Evolutionary conservation across 805 yeast species (phyloP), one percentile per base, ranked within the genome.

Genomic region (Metschnikowia proteae): DNA sequence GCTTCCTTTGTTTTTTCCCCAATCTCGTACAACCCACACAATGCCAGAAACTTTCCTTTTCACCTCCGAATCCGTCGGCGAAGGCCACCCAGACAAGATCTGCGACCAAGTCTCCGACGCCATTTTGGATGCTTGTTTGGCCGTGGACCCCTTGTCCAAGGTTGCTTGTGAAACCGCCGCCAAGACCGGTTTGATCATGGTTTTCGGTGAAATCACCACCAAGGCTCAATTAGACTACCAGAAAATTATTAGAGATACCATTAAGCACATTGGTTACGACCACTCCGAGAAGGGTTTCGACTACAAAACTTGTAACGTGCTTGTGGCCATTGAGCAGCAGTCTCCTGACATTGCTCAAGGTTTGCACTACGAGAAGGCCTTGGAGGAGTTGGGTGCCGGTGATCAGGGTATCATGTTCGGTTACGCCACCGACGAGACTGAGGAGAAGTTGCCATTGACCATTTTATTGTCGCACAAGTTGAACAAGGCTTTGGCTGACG

Each of bases 341-440:
- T 90, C 97, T 46, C 94, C 96, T 62, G 99, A 94, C 78, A 94
- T 94, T 66, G 99, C 99, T 54, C 98, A 92, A 78, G 99, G 99
- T 83, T 83, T 94, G 68, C 98, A 94, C 77, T 87, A 87, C 76
- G 97, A 94, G 71, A 82, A 85, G 77, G 96, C 87, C 48, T 79
- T 94, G 58, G 99, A 94, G 81, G 95, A 94, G 52, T 83, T 94
- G 67, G 99, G 99, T 74, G 99, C 99, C 59, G 99, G 99, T 84
- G 99, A 94, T 79, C 99, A 94, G 78, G 99, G 99, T 86, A 94
- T 94, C 73, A 94, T 94, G 99, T 94, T 94, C 70, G 99, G 99
- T 75, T 94, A 94, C 75, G 99, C 99, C 63, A 85, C 98, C 56
- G 97, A 94, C 67, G 99, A 94, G 81, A 91, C 99, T 63, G 96